Percentiles rank a stretch among this genome's conserved stretches.
Evolutionary conservation across 768 basidiomycete species (phyloP).

Genomic region (Mycena indigotica): DNA sequence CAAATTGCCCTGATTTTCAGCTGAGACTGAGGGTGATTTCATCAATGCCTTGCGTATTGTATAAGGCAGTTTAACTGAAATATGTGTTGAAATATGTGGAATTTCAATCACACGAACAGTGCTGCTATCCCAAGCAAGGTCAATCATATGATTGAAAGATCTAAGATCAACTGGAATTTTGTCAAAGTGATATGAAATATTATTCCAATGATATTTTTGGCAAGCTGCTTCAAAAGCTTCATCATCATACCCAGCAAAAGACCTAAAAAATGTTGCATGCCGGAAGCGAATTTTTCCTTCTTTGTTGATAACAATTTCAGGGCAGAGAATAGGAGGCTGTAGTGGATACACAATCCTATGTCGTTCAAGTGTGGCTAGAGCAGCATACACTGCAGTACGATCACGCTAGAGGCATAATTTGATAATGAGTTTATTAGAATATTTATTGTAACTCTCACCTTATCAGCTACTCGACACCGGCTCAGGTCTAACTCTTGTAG

Average conservation of each 20-base stretch:
- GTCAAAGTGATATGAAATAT: no score
- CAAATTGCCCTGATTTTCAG: no score
- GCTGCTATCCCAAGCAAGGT: no score
- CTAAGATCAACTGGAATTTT: no score
- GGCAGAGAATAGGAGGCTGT: not conserved
- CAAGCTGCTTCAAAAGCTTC: not conserved
- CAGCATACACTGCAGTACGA: conserved; percentile 16
- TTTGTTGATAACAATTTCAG: conserved; percentile 4
- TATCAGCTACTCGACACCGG: not conserved
- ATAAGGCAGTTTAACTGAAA: no score
- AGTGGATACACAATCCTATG: not conserved
- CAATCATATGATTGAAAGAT: no score
- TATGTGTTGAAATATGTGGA: no score
- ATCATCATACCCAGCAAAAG: not conserved
- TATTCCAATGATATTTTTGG: conserved; percentile 1
- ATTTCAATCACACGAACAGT: no score
- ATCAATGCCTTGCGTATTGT: no score
- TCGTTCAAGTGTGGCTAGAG: conserved; percentile 15
- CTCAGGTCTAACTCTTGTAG: not conserved
- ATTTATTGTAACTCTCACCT: not conserved
- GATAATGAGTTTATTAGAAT: not conserved
- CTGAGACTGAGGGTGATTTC: no score
- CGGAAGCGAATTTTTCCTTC: conserved; percentile 2
- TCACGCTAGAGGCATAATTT: conserved; percentile 8
- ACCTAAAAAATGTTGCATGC: not conserved